Percentiles rank a stretch among this genome's conserved stretches.
These are phyloP conservation scores for Dentiscutata heterogama DNA, from an alignment of 371 early-diverging fungal species.

Conservation along the genomic window DNA sequence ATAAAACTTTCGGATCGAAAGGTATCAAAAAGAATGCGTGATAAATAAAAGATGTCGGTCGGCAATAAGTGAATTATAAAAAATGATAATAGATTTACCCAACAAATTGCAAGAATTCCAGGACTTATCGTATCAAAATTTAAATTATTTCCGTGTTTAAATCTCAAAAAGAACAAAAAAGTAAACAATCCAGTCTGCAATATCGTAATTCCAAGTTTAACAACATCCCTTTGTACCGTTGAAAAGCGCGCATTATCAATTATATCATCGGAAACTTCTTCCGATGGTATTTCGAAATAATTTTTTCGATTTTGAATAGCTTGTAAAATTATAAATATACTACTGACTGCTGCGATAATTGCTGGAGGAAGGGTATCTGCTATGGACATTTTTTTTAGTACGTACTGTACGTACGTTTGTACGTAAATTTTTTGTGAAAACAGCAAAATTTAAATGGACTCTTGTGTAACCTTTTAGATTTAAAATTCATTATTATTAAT, in stretches of 20 bases:
- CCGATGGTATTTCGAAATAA: neutral
- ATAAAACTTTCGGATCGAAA: neutral
- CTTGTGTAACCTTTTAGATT: too few relatives aligned
- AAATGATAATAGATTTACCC: slow-evolving; percentile 22
- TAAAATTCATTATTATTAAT: too few relatives aligned
- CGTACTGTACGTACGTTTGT: too few relatives aligned
- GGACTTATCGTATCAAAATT: neutral
- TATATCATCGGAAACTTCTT: neutral
- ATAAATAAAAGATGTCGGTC: neutral
- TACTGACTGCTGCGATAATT: neutral
- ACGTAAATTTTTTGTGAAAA: too few relatives aligned
- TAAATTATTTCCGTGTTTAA: neutral
- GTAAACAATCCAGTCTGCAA: neutral
- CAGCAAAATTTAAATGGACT: too few relatives aligned
- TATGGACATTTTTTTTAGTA: slow-evolving; percentile 36
- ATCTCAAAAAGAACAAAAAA: slow-evolving; percentile 19
- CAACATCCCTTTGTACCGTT: slow-evolving; percentile 23
- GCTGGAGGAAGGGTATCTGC: neutral
- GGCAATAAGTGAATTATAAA: neutral
- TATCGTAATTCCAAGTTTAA: neutral
- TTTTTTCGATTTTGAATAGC: neutral
- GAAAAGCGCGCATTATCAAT: slow-evolving; percentile 14
- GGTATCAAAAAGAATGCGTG: neutral
- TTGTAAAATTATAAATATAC: slow-evolving; percentile 7
- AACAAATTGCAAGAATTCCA: slow-evolving; percentile 2